Percentiles rank a stretch among this genome's conserved stretches.
These are phyloP conservation scores for Penstemon barbatus DNA, from an alignment of 257 asterid species.

Conservation along the genomic window DNA sequence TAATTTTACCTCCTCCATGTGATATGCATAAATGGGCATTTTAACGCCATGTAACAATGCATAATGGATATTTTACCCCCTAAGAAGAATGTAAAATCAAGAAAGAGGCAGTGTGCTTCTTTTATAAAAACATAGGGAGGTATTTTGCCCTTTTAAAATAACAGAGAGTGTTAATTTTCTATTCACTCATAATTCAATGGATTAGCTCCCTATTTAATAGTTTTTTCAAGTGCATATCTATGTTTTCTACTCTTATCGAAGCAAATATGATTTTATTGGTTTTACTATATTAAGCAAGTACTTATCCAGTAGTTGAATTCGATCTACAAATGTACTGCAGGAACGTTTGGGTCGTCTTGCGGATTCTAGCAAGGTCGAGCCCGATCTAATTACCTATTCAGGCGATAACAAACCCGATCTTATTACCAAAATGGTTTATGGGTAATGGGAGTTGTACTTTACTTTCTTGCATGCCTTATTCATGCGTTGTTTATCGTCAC, in stretches of 20 bases:
- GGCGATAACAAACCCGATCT: constrained; percentile 24
- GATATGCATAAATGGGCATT: too few relatives aligned
- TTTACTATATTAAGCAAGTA: background rate
- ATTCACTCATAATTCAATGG: too few relatives aligned
- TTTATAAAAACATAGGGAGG: too few relatives aligned
- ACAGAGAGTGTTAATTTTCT: constrained; percentile 19
- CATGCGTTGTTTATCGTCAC: too few relatives aligned
- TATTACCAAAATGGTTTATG: constrained; percentile 61
- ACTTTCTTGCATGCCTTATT: too few relatives aligned
- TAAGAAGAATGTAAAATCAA: too few relatives aligned
- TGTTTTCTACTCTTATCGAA: background rate
- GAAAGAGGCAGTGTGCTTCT: too few relatives aligned
- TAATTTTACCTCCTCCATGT: too few relatives aligned
- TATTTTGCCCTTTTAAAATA: constrained; percentile 30
- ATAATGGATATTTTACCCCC: too few relatives aligned
- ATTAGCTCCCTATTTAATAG: background rate
- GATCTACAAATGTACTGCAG: constrained; percentile 39
- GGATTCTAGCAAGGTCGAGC: constrained; percentile 42
- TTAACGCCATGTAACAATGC: too few relatives aligned
- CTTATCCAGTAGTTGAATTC: constrained; percentile 14
- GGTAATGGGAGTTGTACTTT: too few relatives aligned
- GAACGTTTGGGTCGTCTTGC: constrained; percentile 38
- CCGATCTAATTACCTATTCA: constrained; percentile 27
- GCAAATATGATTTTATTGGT: background rate
- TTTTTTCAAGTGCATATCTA: background rate